Percentiles rank a stretch among this genome's conserved stretches.
Conservation (phyloP, 768 basidiomycete genomes). For the Lentinus brumalis region DNA sequence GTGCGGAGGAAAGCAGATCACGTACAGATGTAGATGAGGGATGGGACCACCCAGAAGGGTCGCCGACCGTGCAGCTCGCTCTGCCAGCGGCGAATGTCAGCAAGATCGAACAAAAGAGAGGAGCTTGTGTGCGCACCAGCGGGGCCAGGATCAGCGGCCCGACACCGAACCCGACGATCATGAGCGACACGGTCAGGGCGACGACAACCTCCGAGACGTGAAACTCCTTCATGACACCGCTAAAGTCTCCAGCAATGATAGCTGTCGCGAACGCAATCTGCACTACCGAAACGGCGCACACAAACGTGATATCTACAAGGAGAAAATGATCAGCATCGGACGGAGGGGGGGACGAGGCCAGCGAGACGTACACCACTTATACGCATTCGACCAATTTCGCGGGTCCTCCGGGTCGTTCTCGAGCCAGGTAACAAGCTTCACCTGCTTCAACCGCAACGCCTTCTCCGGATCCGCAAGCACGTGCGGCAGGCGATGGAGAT, state of each 20-base stretch:
- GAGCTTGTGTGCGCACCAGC: constrained; percentile 16
- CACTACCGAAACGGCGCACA: constrained; percentile 35
- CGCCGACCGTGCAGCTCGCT: constrained; percentile 45
- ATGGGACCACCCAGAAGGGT: constrained; percentile 40
- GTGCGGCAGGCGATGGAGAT: constrained; percentile 20
- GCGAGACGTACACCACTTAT: constrained; percentile 35
- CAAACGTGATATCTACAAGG: constrained; percentile 31
- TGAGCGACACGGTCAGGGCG: constrained; percentile 37
- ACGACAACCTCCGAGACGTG: constrained; percentile 35
- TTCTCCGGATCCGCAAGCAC: constrained; percentile 37
- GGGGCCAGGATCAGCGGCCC: constrained; percentile 35
- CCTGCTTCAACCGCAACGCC: constrained; percentile 31
- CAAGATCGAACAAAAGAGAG: not conserved
- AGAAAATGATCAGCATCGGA: not conserved
- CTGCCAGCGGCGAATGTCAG: constrained; percentile 1
- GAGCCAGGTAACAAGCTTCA: constrained; percentile 40
- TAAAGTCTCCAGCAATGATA: constrained; percentile 40
- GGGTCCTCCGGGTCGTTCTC: constrained; percentile 43
- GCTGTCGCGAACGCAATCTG: constrained; percentile 40
- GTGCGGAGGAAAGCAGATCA: no score
- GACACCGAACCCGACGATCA: constrained; percentile 40
- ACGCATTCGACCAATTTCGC: constrained; percentile 35
- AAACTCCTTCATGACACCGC: constrained; percentile 34
- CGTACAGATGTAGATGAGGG: constrained; percentile 37
- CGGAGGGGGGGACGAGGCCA: not conserved